These are phyloP conservation scores for Lobosporangium transversale DNA, from an alignment of 192 early-diverging fungal genomes.

Conservation along the genomic window DNA sequence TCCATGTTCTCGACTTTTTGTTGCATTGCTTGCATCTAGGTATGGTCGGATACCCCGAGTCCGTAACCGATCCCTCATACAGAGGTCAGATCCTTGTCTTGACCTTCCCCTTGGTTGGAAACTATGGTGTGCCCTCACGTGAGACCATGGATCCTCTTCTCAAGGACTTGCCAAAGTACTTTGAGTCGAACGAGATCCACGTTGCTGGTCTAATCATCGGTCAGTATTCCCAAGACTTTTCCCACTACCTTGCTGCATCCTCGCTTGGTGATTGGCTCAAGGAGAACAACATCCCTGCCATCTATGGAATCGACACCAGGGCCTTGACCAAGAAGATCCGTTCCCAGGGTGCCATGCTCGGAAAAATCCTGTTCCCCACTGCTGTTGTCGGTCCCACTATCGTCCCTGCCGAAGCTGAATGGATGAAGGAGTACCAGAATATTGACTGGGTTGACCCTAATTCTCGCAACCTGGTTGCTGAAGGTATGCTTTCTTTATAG, in stretches of 20 bases:
- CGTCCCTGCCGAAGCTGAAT: conserved; percentile 55
- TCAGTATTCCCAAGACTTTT: conserved; percentile 90
- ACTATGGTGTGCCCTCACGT: conserved; percentile 96
- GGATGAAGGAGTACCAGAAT: conserved; percentile 80
- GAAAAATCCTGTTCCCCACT: conserved; percentile 90
- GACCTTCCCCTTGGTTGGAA: conserved; percentile 97
- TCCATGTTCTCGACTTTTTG: too few species aligned
- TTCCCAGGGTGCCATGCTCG: conserved; percentile 87
- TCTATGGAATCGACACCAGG: conserved; percentile 96
- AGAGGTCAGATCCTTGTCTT: conserved; percentile 97
- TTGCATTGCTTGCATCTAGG: too few species aligned
- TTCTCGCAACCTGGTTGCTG: conserved; percentile 89
- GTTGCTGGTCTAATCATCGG: conserved; percentile 93
- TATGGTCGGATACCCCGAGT: conserved; percentile 99
- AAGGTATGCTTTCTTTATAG: conserved; percentile 58
- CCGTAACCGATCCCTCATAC: conserved; percentile 98
- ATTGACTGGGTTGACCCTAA: conserved; percentile 96
- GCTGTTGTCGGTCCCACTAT: conserved; percentile 57
- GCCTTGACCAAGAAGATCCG: conserved; percentile 98
- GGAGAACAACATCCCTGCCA: conserved; percentile 90
- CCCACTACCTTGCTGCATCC: conserved; percentile 90
- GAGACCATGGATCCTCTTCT: conserved; percentile 84
- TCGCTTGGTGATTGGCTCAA: conserved; percentile 92
- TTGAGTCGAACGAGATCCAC: conserved; percentile 96
- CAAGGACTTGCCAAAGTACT: conserved; percentile 91